Percentiles rank a stretch among this genome's conserved stretches.
Evolutionary conservation across 208 protist genomes (phyloP).

Genomic region (Leishmania turanica): DNA sequence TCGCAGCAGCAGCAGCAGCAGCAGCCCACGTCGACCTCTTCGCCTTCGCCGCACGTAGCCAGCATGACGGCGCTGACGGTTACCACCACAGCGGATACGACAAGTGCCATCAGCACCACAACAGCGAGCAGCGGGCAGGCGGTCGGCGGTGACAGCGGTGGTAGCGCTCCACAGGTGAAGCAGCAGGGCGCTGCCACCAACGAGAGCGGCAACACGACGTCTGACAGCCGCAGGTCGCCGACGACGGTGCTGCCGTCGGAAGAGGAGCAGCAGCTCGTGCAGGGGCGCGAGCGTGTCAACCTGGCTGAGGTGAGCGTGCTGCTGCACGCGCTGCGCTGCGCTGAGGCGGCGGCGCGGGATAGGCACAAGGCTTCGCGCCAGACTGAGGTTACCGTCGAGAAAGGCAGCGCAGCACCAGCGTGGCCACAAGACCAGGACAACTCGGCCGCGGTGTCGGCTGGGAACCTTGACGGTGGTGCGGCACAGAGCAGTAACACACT

Average conservation of each 20-base stretch:
- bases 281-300: not conserved
- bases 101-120: not conserved
- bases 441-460: not conserved
- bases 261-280: not conserved
- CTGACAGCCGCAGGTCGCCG: constrained; percentile 18
- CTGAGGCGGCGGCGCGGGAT: constrained; percentile 9
- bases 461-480: not conserved
- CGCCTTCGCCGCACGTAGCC: constrained; percentile 25
- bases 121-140: constrained; percentile 2
- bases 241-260: constrained; percentile 19
- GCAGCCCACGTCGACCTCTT: constrained; percentile 20
- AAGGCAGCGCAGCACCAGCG: not conserved
- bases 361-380: not conserved
- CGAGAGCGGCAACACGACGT: constrained; percentile 3
- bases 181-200: not conserved
- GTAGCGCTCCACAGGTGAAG: not conserved
- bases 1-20: constrained; percentile 3
- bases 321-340: constrained; percentile 26
- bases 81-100: not conserved
- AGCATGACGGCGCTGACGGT: constrained; percentile 22
- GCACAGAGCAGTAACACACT: not conserved
- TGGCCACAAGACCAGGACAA: not conserved
- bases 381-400: not conserved
- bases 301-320: constrained; percentile 26
- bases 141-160: not conserved